phyloP scores from a whole-genome alignment of 1,139 yeast species.

The Casaregolazyma lundiana region DNA sequence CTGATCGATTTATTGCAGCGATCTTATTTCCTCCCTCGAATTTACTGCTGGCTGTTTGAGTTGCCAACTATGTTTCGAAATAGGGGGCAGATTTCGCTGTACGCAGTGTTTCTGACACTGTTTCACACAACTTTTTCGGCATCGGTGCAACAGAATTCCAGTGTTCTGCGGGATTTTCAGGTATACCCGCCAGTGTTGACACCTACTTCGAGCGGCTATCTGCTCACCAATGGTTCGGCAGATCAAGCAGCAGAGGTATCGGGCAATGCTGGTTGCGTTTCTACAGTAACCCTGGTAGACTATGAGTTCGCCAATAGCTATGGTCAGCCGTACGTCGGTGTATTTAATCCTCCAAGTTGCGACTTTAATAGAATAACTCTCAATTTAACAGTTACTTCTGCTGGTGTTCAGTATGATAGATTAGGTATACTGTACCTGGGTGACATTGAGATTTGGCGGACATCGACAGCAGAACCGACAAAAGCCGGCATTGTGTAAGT shows the following conservation, averaged over 20 bases:
- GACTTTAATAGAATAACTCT: constrained; percentile 59
- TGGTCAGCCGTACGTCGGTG: constrained; percentile 47
- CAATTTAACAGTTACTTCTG: constrained; percentile 52
- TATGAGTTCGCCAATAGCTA: constrained; percentile 55
- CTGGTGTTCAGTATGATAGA: constrained; percentile 73
- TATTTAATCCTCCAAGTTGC: constrained; percentile 39
- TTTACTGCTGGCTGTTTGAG: too few relatives aligned
- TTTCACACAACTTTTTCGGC: neutral
- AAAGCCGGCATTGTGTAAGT: neutral
- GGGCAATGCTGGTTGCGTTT: constrained; percentile 28
- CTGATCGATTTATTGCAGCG: too few relatives aligned
- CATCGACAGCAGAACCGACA: constrained; percentile 78
- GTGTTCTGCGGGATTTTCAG: neutral
- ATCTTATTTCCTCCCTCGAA: too few relatives aligned
- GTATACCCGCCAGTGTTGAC: neutral
- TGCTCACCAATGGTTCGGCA: neutral
- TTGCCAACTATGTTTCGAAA: neutral
- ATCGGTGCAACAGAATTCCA: too few relatives aligned
- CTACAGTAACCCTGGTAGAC: constrained; percentile 38
- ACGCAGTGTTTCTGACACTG: neutral
- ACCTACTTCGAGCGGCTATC: neutral
- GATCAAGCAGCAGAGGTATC: neutral
- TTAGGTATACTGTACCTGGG: constrained; percentile 64
- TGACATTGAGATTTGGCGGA: constrained; percentile 74
- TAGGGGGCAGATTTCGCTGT: neutral